Conservation (phyloP, 2,329 filamentous ascomycete species). For the Dothistroma pini region DNA sequence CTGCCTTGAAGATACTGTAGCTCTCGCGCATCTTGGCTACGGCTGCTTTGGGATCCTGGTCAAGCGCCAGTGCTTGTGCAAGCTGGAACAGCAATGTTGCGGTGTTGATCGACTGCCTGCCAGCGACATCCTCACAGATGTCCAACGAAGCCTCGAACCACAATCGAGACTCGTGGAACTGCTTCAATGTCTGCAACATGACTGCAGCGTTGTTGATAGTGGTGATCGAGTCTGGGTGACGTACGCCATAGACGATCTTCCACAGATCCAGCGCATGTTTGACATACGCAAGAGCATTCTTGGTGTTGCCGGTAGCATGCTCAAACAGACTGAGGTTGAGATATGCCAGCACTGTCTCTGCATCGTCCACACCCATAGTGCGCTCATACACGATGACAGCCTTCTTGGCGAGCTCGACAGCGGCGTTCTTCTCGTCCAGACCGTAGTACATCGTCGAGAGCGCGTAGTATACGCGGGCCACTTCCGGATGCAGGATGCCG, state of each 20-base stretch:
- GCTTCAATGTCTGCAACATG: constrained; percentile 94
- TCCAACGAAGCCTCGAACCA: constrained; percentile 95
- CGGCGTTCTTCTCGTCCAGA: constrained; percentile 94
- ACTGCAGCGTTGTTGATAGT: constrained; percentile 98
- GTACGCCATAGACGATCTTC: constrained; percentile 92
- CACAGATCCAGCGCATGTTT: constrained; percentile 91
- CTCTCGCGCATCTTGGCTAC: constrained; percentile 94
- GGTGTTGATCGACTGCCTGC: constrained; percentile 84
- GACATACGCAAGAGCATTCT: constrained; percentile 79
- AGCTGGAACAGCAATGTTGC: constrained; percentile 96
- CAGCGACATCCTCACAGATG: constrained; percentile 86
- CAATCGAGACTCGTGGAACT: constrained; percentile 86
- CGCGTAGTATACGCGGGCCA: constrained; percentile 90
- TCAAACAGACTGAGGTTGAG: constrained; percentile 93
- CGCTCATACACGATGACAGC: constrained; percentile 94
- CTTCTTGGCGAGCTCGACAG: constrained; percentile 92
- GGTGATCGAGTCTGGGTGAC: constrained; percentile 96
- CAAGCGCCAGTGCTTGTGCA: constrained; percentile 90
- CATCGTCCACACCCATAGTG: constrained; percentile 87
- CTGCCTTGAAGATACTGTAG: constrained; percentile 87
- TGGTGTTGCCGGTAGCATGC: constrained; percentile 87
- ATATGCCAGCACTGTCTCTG: constrained; percentile 92
- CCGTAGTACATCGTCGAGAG: constrained; percentile 95
- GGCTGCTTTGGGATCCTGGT: constrained; percentile 87
- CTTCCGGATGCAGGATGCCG: constrained; percentile 92